Base-by-base conservation (phyloP, 139 green algal species). In the Volvox africanus region DNA sequence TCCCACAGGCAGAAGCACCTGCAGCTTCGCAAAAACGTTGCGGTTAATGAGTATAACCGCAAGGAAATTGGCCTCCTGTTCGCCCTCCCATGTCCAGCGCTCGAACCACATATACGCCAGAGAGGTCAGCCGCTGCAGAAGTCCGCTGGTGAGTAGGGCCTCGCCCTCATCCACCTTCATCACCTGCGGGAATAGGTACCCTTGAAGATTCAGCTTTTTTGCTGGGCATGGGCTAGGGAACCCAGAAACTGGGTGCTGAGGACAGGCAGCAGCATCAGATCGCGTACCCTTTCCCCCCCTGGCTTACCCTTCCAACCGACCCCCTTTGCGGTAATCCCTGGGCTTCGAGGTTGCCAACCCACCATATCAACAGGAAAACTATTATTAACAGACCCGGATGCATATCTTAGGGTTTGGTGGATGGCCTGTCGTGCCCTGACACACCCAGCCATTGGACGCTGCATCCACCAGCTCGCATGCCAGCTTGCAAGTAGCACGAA, bases 131-230 rank as follows among this genome's bases (percentile, higher is more conserved):
- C n/a, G 26, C 28, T 77, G 55, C 44, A 90, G 75, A 32, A 90
- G 86, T 0, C 22, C 18, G 55, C 73, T 90, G 30, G 75, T 77
- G 32, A 35, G 73, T 19, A 90, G 86, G 30, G 30, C 30, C 21
- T 90, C 86, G 21, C 86, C 55, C 75, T 90, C 86, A 50, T 83
- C 73, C 73, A 90, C 86, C 86, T 90, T 90, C 73, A 90, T 85
- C 55, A 90, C 86, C 86, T 89, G 68, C 6, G 67, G 18, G 9
- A 55, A 55, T 55, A 55, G 5, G 5, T 9, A 55, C 9, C 9
- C 44, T 9, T 14, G 9, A 55, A 9, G 44, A 55, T 55, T 55
- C 44, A 55, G 44, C 44, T 9, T 55, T 55, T 9, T 14, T 55
- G 44, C 44, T 55, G 44, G 44, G 44, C 44, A 55, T 55, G 44